Base-by-base conservation (phyloP, 371 early-diverging fungal genomes). In the Neoconidiobolus thromboides region DNA sequence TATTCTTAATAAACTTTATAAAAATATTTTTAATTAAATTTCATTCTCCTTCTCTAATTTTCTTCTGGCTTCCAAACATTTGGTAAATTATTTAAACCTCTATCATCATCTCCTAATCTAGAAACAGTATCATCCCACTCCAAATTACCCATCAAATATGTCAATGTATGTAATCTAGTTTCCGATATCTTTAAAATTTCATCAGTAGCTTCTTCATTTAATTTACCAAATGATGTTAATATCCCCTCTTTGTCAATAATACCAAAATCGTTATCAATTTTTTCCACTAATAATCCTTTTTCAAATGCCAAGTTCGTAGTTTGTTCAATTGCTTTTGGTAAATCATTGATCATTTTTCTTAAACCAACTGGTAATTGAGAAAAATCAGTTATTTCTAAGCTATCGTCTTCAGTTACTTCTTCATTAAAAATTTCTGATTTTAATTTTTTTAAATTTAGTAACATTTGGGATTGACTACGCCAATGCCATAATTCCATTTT, bases 191-290 rank as follows among this genome's bases (percentile, higher is more conserved):
- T 26, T 26, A 26, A 26, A 26, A 26, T 26, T 26, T 26, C 26
- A 26, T 26, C 26, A 26, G 26, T 26, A 26, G 26, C 26, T 26
- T 26, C 26, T 26, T 26, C 26, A 26, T 26, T 26, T 26, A 26
- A 26, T 26, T 26, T 26, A 26, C 26, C 26, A 26, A 26, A 26
- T 26, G 26, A 26, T 26, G 26, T 26, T 26, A 26, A 26, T 26
- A 26, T 26, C 26, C 26, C 26, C 26, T 26, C 26, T 26, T 26
- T 26, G 26, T 26, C 26, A 26, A 26, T 26, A 26, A 55, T 40
- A 36, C 55, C 55, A 55, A 55, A 55, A 38, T 55, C 55, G 10
- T 55, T 40, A 4, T 55, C 55, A 42, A 55, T 14, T 10, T 6
- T 12, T 2, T 37, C 14, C 10, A 40, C 7, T 5, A 55, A 10